Conservation (phyloP, 176 grass and related monocot genomes). For the Eragrostis curvula region DNA sequence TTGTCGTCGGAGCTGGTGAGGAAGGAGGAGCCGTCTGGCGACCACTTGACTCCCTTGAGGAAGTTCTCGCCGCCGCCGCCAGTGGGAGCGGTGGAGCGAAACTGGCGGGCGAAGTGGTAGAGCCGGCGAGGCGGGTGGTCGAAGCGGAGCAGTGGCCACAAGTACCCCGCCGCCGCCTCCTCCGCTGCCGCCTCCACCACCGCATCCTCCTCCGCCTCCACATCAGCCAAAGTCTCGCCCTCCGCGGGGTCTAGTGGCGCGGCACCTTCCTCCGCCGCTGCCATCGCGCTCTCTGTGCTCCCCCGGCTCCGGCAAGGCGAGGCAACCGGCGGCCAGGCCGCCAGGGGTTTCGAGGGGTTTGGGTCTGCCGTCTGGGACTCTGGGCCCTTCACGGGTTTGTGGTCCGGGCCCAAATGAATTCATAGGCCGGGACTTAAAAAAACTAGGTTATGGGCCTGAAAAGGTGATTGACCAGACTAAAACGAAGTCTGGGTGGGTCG, state of each 20-base stretch:
- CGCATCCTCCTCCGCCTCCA: neutral
- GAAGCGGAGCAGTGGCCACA: constrained; percentile 70
- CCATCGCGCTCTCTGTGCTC: constrained; percentile 27
- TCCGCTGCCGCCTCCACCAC: neutral
- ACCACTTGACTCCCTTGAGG: constrained; percentile 94
- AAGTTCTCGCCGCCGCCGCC: constrained; percentile 62
- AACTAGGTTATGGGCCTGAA: neutral
- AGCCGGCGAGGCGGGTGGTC: constrained; percentile 60
- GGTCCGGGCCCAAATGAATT: neutral
- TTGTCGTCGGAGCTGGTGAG: constrained; percentile 96
- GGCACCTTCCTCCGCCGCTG: constrained; percentile 43
- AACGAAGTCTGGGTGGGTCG: neutral
- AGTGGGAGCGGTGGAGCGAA: constrained; percentile 19
- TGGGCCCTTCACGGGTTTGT: neutral
- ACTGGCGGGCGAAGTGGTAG: constrained; percentile 58
- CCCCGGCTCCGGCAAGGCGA: constrained; percentile 34
- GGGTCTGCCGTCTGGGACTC: too few relatives aligned
- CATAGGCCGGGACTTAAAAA: neutral
- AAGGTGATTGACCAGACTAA: neutral
- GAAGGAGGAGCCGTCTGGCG: constrained; percentile 92
- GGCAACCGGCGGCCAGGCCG: neutral
- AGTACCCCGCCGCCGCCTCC: constrained; percentile 21
- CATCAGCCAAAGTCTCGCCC: neutral
- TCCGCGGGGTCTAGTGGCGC: constrained; percentile 15
- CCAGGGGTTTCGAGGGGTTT: constrained; percentile 45